Base-by-base conservation (phyloP, 73 alveolate species). In the Tetrahymena thermophila region DNA sequence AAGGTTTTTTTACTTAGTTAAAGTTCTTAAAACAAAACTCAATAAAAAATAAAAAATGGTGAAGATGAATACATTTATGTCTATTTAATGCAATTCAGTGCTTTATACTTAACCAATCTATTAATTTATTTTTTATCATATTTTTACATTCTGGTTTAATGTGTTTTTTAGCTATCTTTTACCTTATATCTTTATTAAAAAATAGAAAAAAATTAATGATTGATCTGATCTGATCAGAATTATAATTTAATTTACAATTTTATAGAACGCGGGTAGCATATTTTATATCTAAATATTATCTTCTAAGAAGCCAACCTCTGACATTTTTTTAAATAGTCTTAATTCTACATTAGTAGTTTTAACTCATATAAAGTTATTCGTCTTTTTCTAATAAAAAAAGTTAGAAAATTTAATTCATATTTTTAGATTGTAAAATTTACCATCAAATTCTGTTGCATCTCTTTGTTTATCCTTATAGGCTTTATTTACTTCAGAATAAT, bases 241-340 rank as follows among this genome's bases (percentile, higher is more conserved):
- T 71, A 4, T 3, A 71, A 71, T 11, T n/a, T n/a, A 28, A 71
- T 28, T 38, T 94, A 94, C 96, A 94, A 85, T 94, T 43, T 43
- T 94, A 43, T 19, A 94, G 37, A 23, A 94, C 96, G 23, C 93
- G 85, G 9, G 96, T 94, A 14, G 96, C 96, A 43, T 94, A 94
- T 42, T 94, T 94, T 5, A 94, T 94, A 35, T 94, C 96, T 85
- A 94, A 84, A 84, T 94, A 94, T 13, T 94, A 37, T 42, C 96
- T 94, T 85, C 96, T 84, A 84, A 94, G 34, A 43, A 94, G 42
- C 96, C 96, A 94, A n/a, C 95, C 96, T 85, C 93, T 94, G 4
- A 94, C 96, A 94, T 94, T 94, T 85, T 94, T 94, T 43, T 94
- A 84, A 10, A 94, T 94, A 16, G 94, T 85, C 19, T 94, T 40